These are phyloP conservation scores for Coelastrella sp. DNA, from an alignment of 139 green algal species.

Conservation along the genomic window DNA sequence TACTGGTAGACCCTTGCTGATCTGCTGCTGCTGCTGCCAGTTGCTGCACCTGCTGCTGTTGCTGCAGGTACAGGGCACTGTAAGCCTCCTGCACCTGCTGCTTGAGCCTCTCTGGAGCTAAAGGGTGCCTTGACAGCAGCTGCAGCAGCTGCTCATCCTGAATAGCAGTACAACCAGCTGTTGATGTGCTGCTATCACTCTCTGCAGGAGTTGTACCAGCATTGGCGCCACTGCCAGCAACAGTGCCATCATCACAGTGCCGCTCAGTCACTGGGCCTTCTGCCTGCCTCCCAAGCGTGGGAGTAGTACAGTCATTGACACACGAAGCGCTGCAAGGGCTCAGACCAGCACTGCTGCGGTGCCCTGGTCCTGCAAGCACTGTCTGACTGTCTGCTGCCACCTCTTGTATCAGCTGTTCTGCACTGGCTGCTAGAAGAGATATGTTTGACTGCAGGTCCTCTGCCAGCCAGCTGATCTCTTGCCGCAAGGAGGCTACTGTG, in stretches of 20 bases:
- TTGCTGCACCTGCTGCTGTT: constrained; percentile 24
- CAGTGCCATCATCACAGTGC: background rate
- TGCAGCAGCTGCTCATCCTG: constrained; percentile 6
- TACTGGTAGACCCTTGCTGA: constrained; percentile 3
- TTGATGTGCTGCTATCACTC: background rate
- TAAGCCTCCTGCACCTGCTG: constrained; percentile 20
- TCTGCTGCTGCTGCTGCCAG: background rate
- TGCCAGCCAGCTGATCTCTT: constrained; percentile 10
- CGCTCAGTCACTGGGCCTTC: too few relatives aligned
- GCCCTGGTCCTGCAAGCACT: background rate
- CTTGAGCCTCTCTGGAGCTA: constrained; percentile 14
- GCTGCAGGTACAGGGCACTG: background rate
- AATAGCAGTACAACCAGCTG: background rate
- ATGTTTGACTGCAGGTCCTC: background rate
- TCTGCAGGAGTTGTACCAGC: background rate
- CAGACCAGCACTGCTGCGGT: background rate
- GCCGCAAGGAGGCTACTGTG: background rate
- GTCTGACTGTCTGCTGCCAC: constrained; percentile 12
- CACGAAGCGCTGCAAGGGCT: background rate
- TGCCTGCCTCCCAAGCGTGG: too few relatives aligned
- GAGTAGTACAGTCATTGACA: background rate
- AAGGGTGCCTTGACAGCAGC: background rate
- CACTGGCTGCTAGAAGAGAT: background rate
- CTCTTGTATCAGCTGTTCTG: background rate
- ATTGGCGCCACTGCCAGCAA: background rate